Base-by-base conservation (phyloP, 139 green algal species). In the Coccomyxa sp. region DNA sequence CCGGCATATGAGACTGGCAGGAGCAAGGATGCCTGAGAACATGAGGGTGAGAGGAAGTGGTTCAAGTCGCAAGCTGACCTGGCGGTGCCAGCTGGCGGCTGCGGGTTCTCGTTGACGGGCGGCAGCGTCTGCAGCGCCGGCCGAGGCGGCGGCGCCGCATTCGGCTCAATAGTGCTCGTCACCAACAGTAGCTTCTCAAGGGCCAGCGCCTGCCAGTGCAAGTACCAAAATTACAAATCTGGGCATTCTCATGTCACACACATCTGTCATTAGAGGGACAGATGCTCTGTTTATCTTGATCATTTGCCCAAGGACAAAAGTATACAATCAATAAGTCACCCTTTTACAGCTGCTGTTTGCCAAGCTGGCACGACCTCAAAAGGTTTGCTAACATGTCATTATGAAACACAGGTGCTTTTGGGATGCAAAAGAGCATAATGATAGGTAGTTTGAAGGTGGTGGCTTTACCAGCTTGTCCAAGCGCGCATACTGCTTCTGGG, bases 121-220 rank as follows among this genome's bases (percentile, higher is more conserved):
- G n/a, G 68, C 13, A 93, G 81, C 0, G 59, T 27, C 25, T 32
- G 25, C 30, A 92, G 66, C 58, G 21, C 13, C 1, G 86, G 86
- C 0, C 58, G 82, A 23, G 82, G 81, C 3, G 86, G 86, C 17
- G 78, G 86, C 17, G 57, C 57, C 0, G 76, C 14, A 27, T 79
- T 79, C 25, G 79, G 77, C n/a, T 84, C 81, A 77, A 85, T 45
- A 30, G 86, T 86, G 27, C 77, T 86, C 45, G 85, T 93, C 27
- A 95, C 92, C 45, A 89, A 75, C 25, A 95, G 81, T 38, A 93
- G 87, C 81, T 87, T 90, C 71, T 94, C 90, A 15, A 95, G 82
- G 0, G 91, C 91, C 21, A 89, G 13, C 0, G 74, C 83, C 87
- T 90, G 81, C 28, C 58, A 13, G 10, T 10, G 30, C 31, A 66